phyloP scores from a whole-genome alignment of 2,329 filamentous ascomycete genomes.

The Geosmithia putterillii region DNA sequence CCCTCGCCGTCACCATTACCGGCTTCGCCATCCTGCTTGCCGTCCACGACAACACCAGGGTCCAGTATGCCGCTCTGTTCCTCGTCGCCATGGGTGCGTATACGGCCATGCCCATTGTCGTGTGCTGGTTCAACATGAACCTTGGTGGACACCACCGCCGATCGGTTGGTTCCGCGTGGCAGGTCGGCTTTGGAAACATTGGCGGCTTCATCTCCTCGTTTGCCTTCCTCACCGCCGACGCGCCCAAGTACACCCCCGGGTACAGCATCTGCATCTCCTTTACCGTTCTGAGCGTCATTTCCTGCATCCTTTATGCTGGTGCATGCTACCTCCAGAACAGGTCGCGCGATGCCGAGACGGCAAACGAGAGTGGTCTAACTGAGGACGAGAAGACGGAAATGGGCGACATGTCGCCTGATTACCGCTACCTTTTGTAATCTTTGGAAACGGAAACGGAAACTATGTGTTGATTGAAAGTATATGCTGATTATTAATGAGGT shows the following conservation, averaged over 20 bases:
- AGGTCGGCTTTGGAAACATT: constrained; percentile 68
- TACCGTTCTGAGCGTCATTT: constrained; percentile 50
- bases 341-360: constrained; percentile 36
- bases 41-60: constrained; percentile 52
- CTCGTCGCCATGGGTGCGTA: constrained; percentile 71
- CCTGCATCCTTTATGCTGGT: constrained; percentile 47
- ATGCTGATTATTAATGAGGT: no score
- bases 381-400: constrained; percentile 50
- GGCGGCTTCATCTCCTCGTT: constrained; percentile 70
- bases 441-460: no score
- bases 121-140: constrained; percentile 79
- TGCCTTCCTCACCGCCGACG: constrained; percentile 53
- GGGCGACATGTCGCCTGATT: constrained; percentile 47
- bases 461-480: no score
- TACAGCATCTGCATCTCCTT: constrained; percentile 72
- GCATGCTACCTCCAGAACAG: constrained; percentile 49
- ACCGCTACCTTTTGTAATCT: constrained; percentile 44
- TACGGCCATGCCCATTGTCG: constrained; percentile 77
- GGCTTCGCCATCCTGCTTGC: constrained; percentile 66
- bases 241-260: constrained; percentile 56
- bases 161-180: constrained; percentile 62
- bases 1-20: constrained; percentile 55
- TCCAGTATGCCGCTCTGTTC: constrained; percentile 74
- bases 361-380: constrained; percentile 30
- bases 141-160: constrained; percentile 60